phyloP scores from a whole-genome alignment of 176 grass and related monocot species.

The Coix lacrymajobi region DNA sequence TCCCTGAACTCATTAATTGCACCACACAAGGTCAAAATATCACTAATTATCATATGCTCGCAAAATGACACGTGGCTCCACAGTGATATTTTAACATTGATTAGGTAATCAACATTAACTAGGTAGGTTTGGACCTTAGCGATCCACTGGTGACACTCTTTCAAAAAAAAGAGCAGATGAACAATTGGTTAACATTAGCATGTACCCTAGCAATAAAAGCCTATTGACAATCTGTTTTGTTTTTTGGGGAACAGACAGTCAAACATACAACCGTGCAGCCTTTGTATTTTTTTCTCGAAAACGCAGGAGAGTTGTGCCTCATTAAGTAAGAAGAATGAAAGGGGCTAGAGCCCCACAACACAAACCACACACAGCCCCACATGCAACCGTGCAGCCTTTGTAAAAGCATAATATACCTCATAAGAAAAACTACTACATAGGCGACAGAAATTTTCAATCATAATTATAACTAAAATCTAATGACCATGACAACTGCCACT shows the following conservation, averaged over 20 bases:
- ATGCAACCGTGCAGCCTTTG: not conserved
- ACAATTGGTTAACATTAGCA: not conserved
- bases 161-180: not conserved
- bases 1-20: not conserved
- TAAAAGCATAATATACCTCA: not conserved
- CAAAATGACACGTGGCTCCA: not conserved
- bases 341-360: too few species aligned
- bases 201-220: conserved; percentile 5
- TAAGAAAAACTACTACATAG: not conserved
- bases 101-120: not conserved
- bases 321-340: too few species aligned
- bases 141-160: not conserved
- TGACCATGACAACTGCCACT: not conserved
- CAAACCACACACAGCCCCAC: too few species aligned
- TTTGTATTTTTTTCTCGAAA: too few species aligned
- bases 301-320: too few species aligned
- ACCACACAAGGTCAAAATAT: not conserved
- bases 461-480: conserved; percentile 5
- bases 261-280: not conserved
- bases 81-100: not conserved
- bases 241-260: not conserved
- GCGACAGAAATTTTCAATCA: not conserved
- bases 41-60: not conserved
- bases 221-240: not conserved
- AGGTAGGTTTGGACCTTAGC: not conserved